Evolutionary conservation across 176 grass and related monocot genomes (phyloP).

Genomic region (Carex pumila): DNA sequence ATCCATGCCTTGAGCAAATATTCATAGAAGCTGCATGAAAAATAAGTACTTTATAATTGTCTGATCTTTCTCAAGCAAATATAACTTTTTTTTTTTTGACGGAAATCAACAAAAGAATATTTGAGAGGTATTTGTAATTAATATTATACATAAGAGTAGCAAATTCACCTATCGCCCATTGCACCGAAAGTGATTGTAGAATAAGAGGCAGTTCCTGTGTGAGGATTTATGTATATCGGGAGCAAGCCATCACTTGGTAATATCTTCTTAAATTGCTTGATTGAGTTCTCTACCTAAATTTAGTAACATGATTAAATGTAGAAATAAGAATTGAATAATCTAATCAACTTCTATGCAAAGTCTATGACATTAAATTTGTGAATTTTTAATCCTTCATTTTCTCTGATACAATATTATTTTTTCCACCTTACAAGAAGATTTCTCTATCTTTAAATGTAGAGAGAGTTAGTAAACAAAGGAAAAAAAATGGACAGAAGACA

Average conservation of each 20-base stretch:
- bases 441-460: not conserved
- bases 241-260: conserved; percentile 94
- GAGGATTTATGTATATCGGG: conserved; percentile 95
- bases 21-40: conserved; percentile 88
- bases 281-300: conserved; percentile 77
- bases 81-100: not conserved
- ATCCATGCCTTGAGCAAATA: conserved; percentile 99
- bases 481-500: not conserved
- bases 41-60: not conserved
- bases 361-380: not conserved
- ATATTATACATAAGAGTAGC: conserved; percentile 19
- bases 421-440: not conserved
- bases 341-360: not conserved
- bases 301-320: not conserved
- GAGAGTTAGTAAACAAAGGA: not conserved
- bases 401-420: not conserved
- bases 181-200: conserved; percentile 99
- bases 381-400: not conserved
- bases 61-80: not conserved
- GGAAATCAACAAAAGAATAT: not conserved
- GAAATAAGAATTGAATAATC: not conserved
- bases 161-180: conserved; percentile 90
- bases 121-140: not conserved
- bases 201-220: conserved; percentile 73
- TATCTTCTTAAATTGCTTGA: conserved; percentile 92